Base-by-base conservation (phyloP, 2,329 filamentous ascomycete genomes). In the Ceratocystis alfenasii region DNA sequence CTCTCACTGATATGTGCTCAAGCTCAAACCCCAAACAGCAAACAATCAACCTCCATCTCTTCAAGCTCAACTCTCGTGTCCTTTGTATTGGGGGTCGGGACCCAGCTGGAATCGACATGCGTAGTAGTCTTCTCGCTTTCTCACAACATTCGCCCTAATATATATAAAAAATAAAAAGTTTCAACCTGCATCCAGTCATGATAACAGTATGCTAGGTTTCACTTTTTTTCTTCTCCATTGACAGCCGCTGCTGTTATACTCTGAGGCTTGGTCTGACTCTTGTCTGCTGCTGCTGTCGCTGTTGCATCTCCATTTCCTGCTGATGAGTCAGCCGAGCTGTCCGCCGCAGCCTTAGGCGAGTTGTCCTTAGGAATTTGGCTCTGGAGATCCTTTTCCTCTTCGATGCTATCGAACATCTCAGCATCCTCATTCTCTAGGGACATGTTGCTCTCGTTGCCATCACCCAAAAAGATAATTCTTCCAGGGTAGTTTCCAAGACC, bases 391-490 rank as follows among this genome's bases (percentile, higher is more conserved):
- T 90, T 89, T 73, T 95, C 89, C 73, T 95, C 90, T 74, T 90
- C 88, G 72, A 78, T 76, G 44, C 57, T 65, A 75, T 96, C 90
- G 77, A 96, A 95, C 87, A 96, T 93, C 72, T 96, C 91, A 70
- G 88, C 86, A 74, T 96, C 91, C 76, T 91, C 87, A 74, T 88
- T 88, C 76, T 94, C 90, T 71, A 90, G 90, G 73, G 92, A 81
- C 74, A 95, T 85, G 20, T 65, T 59, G 63, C 33, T 63, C 80
- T 96, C 92, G 73, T 90, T 95, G 72, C 93, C 94, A 79, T 97
- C 92, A 70, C 93, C 92, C 71, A 99, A 84, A 74, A 96, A 87
- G 76, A 97, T 97, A 75, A 96, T 91, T 72, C 92, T 87, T 71
- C 91, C 90, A 75, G 85, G 84, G 75, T 87, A 88, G 74, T 87